These are phyloP conservation scores for Jamesozyma spencerorum DNA, from an alignment of 805 yeast species.

Conservation along the genomic window DNA sequence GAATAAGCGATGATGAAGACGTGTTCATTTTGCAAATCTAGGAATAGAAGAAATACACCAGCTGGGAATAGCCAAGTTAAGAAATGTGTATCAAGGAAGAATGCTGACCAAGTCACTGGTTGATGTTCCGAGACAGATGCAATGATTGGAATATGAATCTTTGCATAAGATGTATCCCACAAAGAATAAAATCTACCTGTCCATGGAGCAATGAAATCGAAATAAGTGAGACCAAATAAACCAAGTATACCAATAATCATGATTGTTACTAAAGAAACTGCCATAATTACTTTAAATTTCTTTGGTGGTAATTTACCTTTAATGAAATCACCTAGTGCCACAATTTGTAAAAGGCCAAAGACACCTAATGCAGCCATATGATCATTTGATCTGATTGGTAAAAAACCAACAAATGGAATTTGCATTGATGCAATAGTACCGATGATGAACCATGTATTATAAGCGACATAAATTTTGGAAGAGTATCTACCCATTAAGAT, in stretches of 20 bases:
- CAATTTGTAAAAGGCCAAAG: slow-evolving; percentile 88
- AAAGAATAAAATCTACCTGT: slow-evolving; percentile 96
- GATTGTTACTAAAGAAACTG: slow-evolving; percentile 49
- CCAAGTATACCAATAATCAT: slow-evolving; percentile 58
- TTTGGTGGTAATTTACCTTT: slow-evolving; percentile 60
- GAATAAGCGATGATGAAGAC: slow-evolving; percentile 86
- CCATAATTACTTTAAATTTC: slow-evolving; percentile 54
- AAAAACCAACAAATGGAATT: slow-evolving; percentile 95
- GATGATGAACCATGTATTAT: slow-evolving; percentile 92
- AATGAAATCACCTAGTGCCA: slow-evolving; percentile 75
- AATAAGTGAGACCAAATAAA: slow-evolving; percentile 68
- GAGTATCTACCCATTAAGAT: slow-evolving; percentile 90
- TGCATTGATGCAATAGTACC: slow-evolving; percentile 99
- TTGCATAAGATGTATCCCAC: slow-evolving; percentile 97
- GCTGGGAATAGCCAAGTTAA: slow-evolving; percentile 98
- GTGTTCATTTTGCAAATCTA: slow-evolving; percentile 84
- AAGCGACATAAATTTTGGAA: slow-evolving; percentile 75
- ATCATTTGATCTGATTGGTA: slow-evolving; percentile 94
- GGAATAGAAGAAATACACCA: slow-evolving; percentile 84
- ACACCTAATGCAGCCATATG: slow-evolving; percentile 98
- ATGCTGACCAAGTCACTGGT: slow-evolving; percentile 99
- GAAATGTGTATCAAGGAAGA: slow-evolving; percentile 87
- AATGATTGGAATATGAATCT: slow-evolving; percentile 95
- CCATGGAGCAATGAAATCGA: slow-evolving; percentile 98
- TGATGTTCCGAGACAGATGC: slow-evolving; percentile 99